These are phyloP conservation scores for Fraxinus latifolia DNA, from an alignment of 305 asterid genomes.

Conservation along the genomic window DNA sequence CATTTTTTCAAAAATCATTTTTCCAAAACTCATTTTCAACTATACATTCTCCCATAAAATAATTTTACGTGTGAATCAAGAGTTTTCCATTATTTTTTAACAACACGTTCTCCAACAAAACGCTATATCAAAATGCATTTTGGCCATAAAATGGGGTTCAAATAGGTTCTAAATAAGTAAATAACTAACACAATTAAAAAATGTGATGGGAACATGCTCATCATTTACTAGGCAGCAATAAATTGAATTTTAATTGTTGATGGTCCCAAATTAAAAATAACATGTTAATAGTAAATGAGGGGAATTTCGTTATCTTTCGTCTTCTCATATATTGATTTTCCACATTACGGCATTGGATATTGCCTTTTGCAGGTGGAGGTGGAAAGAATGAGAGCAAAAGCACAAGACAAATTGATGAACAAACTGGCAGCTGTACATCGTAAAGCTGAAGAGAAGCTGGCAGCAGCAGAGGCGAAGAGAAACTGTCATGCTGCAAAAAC, in stretches of 20 bases:
- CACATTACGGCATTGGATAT: background rate
- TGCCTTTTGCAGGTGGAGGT: background rate
- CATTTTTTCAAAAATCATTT: too few species aligned
- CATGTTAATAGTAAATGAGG: background rate
- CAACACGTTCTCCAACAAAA: too few species aligned
- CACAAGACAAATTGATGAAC: slow-evolving; percentile 79
- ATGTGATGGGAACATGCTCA: background rate
- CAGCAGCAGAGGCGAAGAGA: slow-evolving; percentile 67
- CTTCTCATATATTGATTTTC: background rate
- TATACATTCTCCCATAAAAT: too few species aligned
- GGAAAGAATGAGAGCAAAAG: slow-evolving; percentile 56
- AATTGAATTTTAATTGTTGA: background rate
- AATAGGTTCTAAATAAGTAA: background rate
- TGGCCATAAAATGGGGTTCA: too few species aligned
- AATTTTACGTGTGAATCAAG: too few species aligned
- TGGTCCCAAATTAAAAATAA: background rate
- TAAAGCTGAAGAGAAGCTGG: slow-evolving; percentile 69
- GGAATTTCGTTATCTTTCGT: background rate
- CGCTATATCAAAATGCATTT: too few species aligned
- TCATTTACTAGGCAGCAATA: background rate
- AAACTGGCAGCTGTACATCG: slow-evolving; percentile 75
- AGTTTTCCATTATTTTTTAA: too few species aligned
- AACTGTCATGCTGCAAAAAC: slow-evolving; percentile 61
- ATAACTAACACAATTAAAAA: background rate
- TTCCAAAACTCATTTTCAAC: too few species aligned